Base-by-base conservation (phyloP, 139 green algal species). In the Chlorella sp. region DNA sequence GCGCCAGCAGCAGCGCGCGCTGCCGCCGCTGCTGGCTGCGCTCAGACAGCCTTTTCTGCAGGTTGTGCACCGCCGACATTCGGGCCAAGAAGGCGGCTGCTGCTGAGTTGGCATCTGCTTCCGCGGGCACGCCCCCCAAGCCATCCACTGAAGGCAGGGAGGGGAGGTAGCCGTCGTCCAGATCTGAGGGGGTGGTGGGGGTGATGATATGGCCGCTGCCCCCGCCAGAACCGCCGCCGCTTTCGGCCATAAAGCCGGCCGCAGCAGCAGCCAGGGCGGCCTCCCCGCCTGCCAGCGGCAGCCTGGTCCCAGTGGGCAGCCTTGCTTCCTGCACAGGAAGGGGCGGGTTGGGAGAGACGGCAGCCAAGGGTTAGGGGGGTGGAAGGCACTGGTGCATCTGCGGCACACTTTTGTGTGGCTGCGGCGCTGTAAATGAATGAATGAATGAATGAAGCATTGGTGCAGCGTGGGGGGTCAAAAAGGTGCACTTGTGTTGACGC, bases 41-140 rank as follows among this genome's bases (percentile, higher is more conserved):
- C 81, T 21, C 32, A 32, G 57, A 57, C 57, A 86, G 14, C 32
- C 81, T 57, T 57, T 86, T 57, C 81, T 86, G 81, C 81, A 86
- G 81, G n/a, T 28, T 48, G 81, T 86, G 81, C 81, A 86, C 81
- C 2, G 81, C 81, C 32, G 81, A 57, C 81, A 86, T 75, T 32
- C 81, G 81, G 53, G 81, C 81, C 57, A 86, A n/a, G 57, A 86
- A 86, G 57, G 81, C 57, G 53, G 81, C 30, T 0, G 57, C 57
- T 28, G 16, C 48, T 16, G 42, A 40, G 24, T 85, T 40, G 24
- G 39, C 42, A 14, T 57, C 80, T 26, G 48, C 42, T 5, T 39
- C 80, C 3, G 14, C 80, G 3, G 39, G 30, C 64, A 28, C 64
- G 75, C 34, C 75, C 18, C 28, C 75, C 30, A 42, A 34, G n/a